Percentiles rank a stretch among this genome's conserved stretches.
These are phyloP conservation scores for Prunus campanulata DNA, from an alignment of 306 rosid species.

Conservation along the genomic window DNA sequence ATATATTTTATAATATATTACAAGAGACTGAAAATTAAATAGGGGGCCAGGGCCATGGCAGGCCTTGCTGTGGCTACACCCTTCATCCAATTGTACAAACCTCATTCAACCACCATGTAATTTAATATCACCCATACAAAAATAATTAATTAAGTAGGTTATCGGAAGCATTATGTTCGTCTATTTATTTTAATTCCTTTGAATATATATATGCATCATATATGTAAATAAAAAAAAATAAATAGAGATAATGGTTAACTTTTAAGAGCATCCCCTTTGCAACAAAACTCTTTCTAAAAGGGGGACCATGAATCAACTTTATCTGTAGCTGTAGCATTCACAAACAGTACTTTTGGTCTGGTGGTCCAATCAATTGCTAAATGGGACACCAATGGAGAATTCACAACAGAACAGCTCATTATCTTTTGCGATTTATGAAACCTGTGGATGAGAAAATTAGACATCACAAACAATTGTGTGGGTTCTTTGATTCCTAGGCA, in stretches of 20 bases:
- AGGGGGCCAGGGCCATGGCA: no score
- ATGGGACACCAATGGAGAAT: slow-evolving; percentile 28
- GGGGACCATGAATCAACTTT: slow-evolving; percentile 26
- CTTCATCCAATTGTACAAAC: no score
- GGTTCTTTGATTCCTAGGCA: slow-evolving; percentile 18
- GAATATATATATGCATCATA: not conserved
- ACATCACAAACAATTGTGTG: not conserved
- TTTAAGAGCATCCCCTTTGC: slow-evolving; percentile 8
- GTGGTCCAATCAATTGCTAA: slow-evolving; percentile 40
- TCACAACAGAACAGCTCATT: slow-evolving; percentile 12
- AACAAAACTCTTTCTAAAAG: not conserved
- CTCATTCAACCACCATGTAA: no score
- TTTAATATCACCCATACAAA: no score
- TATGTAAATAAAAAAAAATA: not conserved
- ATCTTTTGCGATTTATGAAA: not conserved
- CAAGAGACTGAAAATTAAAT: no score
- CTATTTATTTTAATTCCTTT: no score
- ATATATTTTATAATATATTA: no score
- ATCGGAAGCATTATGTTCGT: no score
- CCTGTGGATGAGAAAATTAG: slow-evolving; percentile 4
- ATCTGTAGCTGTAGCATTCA: slow-evolving; percentile 27
- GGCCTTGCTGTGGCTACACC: no score
- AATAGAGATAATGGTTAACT: not conserved
- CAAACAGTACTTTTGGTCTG: not conserved
- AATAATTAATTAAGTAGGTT: no score